A percentile compares a stretch with the other conserved stretches of the same genome.
phyloP scores from a whole-genome alignment of 129 eudicot genomes.

The Flaveria ramosissima region DNA sequence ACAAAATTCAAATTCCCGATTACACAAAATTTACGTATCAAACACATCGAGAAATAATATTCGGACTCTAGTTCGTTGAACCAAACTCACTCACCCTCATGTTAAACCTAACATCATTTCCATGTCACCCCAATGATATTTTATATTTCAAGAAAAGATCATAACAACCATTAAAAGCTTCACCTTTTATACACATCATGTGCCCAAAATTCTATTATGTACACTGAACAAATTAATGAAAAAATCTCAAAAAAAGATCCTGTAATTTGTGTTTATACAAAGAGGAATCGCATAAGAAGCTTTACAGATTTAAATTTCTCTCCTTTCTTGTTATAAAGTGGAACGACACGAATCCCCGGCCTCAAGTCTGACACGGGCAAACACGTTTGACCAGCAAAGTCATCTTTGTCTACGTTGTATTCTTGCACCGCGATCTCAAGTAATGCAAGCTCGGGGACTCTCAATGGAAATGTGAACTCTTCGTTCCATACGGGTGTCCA shows the following conservation, averaged over 20 bases:
- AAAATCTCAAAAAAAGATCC: background rate
- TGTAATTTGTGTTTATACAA: slow-evolving; percentile 36
- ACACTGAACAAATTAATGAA: slow-evolving; percentile 18
- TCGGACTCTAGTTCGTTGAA: too few species aligned
- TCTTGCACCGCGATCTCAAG: slow-evolving; percentile 79
- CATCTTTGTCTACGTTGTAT: slow-evolving; percentile 65
- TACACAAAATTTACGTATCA: too few species aligned
- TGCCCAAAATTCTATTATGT: background rate
- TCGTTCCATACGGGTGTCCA: slow-evolving; percentile 84
- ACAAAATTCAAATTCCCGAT: too few species aligned
- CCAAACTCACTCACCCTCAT: too few species aligned
- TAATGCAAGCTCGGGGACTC: slow-evolving; percentile 74
- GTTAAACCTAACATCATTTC: too few species aligned
- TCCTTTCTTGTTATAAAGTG: slow-evolving; percentile 68
- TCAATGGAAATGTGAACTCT: slow-evolving; percentile 68
- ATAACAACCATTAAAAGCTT: background rate
- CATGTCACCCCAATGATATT: too few species aligned
- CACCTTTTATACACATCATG: background rate
- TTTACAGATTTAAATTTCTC: slow-evolving; percentile 60
- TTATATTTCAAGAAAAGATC: too few species aligned
- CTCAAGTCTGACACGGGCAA: slow-evolving; percentile 72
- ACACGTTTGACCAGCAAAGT: slow-evolving; percentile 87
- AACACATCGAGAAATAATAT: too few species aligned
- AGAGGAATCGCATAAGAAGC: slow-evolving; percentile 75
- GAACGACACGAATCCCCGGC: slow-evolving; percentile 76